Percentiles rank a stretch among this genome's conserved stretches.
phyloP scores from a whole-genome alignment of 108 stramenopile species.

The Thalassiosira profunda region DNA sequence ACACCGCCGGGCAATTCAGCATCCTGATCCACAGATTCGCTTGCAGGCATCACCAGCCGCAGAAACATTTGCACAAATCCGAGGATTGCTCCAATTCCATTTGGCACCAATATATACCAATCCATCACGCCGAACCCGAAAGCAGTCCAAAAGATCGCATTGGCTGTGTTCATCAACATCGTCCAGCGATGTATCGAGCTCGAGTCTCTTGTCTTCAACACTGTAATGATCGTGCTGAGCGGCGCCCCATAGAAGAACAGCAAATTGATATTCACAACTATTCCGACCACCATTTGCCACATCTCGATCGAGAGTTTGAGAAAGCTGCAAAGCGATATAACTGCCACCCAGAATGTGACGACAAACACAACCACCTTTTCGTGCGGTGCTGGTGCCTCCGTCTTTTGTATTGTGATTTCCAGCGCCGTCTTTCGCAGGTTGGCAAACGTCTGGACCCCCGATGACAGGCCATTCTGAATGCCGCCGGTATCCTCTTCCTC shows the following conservation, averaged over 20 bases:
- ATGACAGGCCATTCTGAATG: background rate
- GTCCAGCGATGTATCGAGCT: slow-evolving; percentile 50
- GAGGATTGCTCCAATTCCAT: slow-evolving; percentile 67
- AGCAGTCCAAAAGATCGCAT: slow-evolving; percentile 74
- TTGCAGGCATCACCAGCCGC: slow-evolving; percentile 26
- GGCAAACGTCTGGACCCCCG: slow-evolving; percentile 23
- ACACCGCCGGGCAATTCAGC: too few species aligned
- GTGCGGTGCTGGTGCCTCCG: slow-evolving; percentile 64
- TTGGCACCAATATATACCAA: slow-evolving; percentile 69
- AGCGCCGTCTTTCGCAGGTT: slow-evolving; percentile 56
- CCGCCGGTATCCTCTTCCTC: background rate
- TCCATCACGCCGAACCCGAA: slow-evolving; percentile 74
- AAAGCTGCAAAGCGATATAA: slow-evolving; percentile 50
- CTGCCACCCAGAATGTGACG: slow-evolving; percentile 48
- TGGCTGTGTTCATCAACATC: slow-evolving; percentile 56
- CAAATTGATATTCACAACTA: slow-evolving; percentile 70
- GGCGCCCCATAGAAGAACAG: slow-evolving; percentile 90
- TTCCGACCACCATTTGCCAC: slow-evolving; percentile 63
- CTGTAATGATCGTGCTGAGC: slow-evolving; percentile 67
- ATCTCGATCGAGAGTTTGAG: slow-evolving; percentile 17
- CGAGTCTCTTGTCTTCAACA: slow-evolving; percentile 47
- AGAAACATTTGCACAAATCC: slow-evolving; percentile 73
- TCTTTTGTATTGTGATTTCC: slow-evolving; percentile 65
- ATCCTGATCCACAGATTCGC: too few species aligned
- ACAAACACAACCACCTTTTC: slow-evolving; percentile 63